These are phyloP conservation scores for Hericium rajendrae DNA, from an alignment of 768 basidiomycete species.

Conservation along the genomic window DNA sequence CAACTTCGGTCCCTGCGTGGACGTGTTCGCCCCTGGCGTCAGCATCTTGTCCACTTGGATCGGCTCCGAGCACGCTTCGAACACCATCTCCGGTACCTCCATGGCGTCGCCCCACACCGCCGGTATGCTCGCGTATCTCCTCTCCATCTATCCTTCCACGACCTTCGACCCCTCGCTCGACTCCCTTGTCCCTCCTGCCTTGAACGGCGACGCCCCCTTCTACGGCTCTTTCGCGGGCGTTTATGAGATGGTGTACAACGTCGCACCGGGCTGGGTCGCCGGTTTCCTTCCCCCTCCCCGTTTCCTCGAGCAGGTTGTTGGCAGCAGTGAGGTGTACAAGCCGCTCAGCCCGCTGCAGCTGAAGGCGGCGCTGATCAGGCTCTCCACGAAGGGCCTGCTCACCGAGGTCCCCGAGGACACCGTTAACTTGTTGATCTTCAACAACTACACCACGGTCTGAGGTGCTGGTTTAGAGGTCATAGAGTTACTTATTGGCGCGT, in stretches of 20 bases:
- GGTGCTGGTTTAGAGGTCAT: not conserved
- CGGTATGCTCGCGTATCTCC: conserved; percentile 80
- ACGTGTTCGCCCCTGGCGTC: conserved; percentile 83
- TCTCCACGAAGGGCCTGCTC: conserved; percentile 48
- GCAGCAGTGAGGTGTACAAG: conserved; percentile 30
- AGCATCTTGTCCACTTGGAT: conserved; percentile 86
- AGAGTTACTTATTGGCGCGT: not conserved
- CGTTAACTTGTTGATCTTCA: conserved; percentile 59
- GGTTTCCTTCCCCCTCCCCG: conserved; percentile 43
- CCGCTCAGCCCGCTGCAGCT: conserved; percentile 59
- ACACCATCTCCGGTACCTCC: conserved; percentile 79
- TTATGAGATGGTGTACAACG: conserved; percentile 41
- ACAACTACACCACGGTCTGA: conserved; percentile 10
- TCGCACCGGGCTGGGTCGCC: conserved; percentile 47
- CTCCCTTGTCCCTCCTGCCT: conserved; percentile 25
- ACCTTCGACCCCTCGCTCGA: conserved; percentile 44
- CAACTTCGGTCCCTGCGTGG: conserved; percentile 85
- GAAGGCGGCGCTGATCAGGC: conserved; percentile 60
- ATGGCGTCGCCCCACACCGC: conserved; percentile 91
- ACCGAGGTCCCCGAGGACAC: conserved; percentile 38
- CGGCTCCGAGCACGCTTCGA: conserved; percentile 41
- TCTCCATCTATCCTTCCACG: conserved; percentile 69
- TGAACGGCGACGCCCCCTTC: conserved; percentile 24
- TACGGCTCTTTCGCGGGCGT: conserved; percentile 32
- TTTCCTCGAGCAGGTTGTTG: conserved; percentile 29